Base-by-base conservation (phyloP, 2,329 filamentous ascomycete genomes). In the Arthrobotrys entomopaga region DNA sequence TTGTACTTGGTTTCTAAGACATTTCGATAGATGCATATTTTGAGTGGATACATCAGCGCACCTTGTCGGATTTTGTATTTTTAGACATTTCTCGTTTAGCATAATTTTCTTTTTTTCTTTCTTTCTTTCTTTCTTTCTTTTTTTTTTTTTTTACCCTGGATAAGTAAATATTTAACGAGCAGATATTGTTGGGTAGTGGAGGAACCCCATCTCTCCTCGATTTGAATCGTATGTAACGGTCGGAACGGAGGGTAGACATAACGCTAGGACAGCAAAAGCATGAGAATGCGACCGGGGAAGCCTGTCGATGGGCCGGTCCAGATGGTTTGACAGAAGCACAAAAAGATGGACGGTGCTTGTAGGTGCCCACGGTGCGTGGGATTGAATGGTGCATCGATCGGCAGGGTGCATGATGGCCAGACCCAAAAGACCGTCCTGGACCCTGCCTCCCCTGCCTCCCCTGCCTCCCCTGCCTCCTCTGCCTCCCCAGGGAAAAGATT, bases 361-460 rank as follows among this genome's bases (percentile, higher is more conserved):
- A n/a, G n/a, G n/a, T n/a, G n/a, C n/a, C n/a, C n/a, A 38, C 40
- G 29, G 50, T 4, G 52, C 52, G 61, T 58, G 52, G 52, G 42
- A 52, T 40, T 56, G 4, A 34, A 38, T 26, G 43, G n/a, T 7
- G 29, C 46, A 49, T 40, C 24, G 61, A 66, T 65, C 69, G 60
- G 60, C 69, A 56, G 16, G 34, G n/a, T 65, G 61, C 60, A 73
- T 54, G 52, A 22, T 34, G 60, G 60, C 69, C 48, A 66, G 61
- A 40, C 60, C 59, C 50, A 34, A 10, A 34, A 34, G 29, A 34
- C 29, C 29, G 6, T 34, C 29, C 5, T n/a, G 2, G 29, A 8
- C 29, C 29, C 29, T 26, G 42, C 42, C 42, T 34, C 13, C 40
- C 3, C 7, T 7, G 26, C 26, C 7, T 29, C 7, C 7, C 26